Conservation (phyloP, 2,329 filamentous ascomycete genomes). For the Dothideomycetidae sp. region DNA sequence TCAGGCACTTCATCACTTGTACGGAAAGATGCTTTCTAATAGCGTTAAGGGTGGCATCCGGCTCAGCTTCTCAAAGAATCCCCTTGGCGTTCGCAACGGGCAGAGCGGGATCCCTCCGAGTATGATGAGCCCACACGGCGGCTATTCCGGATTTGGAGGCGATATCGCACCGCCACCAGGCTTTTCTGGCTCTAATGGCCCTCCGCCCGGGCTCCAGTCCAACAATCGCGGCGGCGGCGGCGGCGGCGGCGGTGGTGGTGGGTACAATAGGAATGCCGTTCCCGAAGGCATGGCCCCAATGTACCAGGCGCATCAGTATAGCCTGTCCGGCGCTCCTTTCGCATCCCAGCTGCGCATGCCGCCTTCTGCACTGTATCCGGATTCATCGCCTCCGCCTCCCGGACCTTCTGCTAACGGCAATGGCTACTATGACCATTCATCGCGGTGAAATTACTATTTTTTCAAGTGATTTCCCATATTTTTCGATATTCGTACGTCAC, state of each 20-base stretch:
- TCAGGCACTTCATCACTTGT: slow-evolving; percentile 77
- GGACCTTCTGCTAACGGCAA: not conserved
- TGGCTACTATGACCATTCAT: slow-evolving; percentile 8
- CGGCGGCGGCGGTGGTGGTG: not conserved
- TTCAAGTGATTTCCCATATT: too few species aligned
- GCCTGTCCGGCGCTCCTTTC: slow-evolving; percentile 8
- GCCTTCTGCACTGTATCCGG: slow-evolving; percentile 4
- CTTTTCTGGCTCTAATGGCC: slow-evolving; percentile 45
- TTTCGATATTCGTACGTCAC: too few species aligned
- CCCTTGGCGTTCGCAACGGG: slow-evolving; percentile 73
- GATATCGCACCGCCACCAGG: slow-evolving; percentile 64
- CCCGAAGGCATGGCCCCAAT: slow-evolving; percentile 7
- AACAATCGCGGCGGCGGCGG: slow-evolving; percentile 1
- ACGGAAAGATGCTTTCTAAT: slow-evolving; percentile 75
- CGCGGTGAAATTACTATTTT: too few species aligned
- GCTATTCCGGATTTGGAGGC: slow-evolving; percentile 46
- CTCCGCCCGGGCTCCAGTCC: slow-evolving; percentile 3
- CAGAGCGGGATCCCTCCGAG: slow-evolving; percentile 43
- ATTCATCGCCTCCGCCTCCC: slow-evolving; percentile 5
- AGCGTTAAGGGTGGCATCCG: slow-evolving; percentile 90
- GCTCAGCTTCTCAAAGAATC: slow-evolving; percentile 94
- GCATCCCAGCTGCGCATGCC: slow-evolving; percentile 8
- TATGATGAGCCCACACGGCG: slow-evolving; percentile 37
- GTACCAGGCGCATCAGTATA: slow-evolving; percentile 9
- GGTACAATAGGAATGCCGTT: not conserved